Evolutionary conservation across 2,329 filamentous ascomycete species (phyloP).

Genomic region (Orbilia javanica): DNA sequence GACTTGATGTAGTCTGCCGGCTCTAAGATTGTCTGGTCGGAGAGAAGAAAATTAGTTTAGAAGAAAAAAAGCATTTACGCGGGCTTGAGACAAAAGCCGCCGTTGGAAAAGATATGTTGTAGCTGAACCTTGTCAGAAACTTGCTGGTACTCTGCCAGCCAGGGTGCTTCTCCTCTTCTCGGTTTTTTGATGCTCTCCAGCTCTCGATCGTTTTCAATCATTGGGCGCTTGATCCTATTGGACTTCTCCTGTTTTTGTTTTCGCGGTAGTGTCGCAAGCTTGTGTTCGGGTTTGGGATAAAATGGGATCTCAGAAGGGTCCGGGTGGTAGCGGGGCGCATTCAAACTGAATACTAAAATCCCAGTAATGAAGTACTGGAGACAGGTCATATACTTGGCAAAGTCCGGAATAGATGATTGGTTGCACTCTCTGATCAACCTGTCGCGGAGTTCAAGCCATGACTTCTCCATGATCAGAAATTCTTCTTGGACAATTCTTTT

Average conservation of each 20-base stretch:
- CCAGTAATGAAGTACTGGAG: conserved; percentile 7
- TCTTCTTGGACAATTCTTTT: conserved; percentile 9
- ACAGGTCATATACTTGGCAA: conserved; percentile 11
- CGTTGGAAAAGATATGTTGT: background rate
- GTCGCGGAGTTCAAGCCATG: conserved; percentile 8
- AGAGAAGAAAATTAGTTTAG: background rate
- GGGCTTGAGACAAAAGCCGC: too few species aligned
- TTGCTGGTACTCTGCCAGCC: background rate
- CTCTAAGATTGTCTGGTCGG: background rate
- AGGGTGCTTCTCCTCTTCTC: background rate
- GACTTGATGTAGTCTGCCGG: conserved; percentile 8
- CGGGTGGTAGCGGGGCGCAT: conserved; percentile 1
- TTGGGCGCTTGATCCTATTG: background rate
- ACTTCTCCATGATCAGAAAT: conserved; percentile 6
- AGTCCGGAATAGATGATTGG: background rate
- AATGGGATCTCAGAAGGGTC: background rate
- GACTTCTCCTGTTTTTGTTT: background rate
- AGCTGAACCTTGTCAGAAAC: background rate
- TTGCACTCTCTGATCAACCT: conserved; percentile 9
- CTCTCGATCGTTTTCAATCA: background rate
- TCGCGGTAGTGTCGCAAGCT: conserved; percentile 6
- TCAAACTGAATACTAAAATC: background rate
- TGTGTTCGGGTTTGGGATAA: conserved; percentile 27
- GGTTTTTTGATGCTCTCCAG: background rate
- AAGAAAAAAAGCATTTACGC: background rate